Conservation (phyloP, 1,139 yeast genomes). For the Scheffersomyces illinoinensis region DNA sequence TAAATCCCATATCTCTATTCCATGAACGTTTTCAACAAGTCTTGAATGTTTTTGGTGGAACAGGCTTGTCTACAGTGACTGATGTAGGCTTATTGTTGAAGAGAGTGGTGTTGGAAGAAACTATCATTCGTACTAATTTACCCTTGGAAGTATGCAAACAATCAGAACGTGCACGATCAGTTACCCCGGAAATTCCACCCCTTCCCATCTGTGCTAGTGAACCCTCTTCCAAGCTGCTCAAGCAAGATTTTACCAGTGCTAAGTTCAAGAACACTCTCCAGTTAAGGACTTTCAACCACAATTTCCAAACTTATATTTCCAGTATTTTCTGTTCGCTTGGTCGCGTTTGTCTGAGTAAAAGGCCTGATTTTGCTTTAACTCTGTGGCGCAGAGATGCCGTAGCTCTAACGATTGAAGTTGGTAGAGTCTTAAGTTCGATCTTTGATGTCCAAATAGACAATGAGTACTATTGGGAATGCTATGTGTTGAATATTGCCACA, state of each 20-base stretch:
- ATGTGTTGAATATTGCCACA: slow-evolving; percentile 19
- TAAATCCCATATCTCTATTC: slow-evolving; percentile 51
- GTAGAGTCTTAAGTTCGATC: slow-evolving; percentile 27
- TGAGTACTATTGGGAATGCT: slow-evolving; percentile 7
- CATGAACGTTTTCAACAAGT: slow-evolving; percentile 51
- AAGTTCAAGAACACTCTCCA: slow-evolving; percentile 63
- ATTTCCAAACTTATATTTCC: slow-evolving; percentile 52
- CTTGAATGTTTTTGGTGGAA: slow-evolving; percentile 43
- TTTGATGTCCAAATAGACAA: slow-evolving; percentile 24
- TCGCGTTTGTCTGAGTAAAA: slow-evolving; percentile 43
- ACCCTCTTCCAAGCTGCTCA: slow-evolving; percentile 20
- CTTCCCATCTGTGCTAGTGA: slow-evolving; percentile 36
- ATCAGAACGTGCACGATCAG: slow-evolving; percentile 35
- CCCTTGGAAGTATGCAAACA: slow-evolving; percentile 50
- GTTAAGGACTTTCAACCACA: slow-evolving; percentile 50
- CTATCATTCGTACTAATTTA: slow-evolving; percentile 43
- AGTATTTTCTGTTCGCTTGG: slow-evolving; percentile 41
- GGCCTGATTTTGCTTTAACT: slow-evolving; percentile 40
- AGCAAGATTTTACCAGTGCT: slow-evolving; percentile 45
- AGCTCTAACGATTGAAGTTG: slow-evolving; percentile 38
- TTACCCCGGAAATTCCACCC: slow-evolving; percentile 34
- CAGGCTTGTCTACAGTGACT: slow-evolving; percentile 21
- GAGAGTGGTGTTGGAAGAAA: slow-evolving; percentile 59
- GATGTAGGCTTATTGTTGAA: slow-evolving; percentile 47
- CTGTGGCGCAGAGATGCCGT: slow-evolving; percentile 42